A percentile compares a stretch with the other conserved stretches of the same genome.
These are phyloP conservation scores for Podosphaera fusca DNA, from an alignment of 2,329 filamentous ascomycete species.

Conservation along the genomic window DNA sequence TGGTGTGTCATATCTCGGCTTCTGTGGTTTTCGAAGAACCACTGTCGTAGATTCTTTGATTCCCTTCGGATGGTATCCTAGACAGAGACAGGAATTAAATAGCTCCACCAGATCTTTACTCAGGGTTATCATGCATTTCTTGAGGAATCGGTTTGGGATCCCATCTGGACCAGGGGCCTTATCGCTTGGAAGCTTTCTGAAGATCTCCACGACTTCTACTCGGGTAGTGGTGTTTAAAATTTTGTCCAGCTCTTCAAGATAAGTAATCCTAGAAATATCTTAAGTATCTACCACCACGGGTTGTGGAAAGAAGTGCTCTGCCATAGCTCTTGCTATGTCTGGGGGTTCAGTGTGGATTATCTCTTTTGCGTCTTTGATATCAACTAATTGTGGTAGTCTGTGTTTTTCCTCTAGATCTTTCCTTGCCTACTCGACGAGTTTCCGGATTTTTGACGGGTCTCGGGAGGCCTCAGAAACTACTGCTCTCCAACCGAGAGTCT, in stretches of 20 bases:
- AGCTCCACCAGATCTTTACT: too few relatives aligned
- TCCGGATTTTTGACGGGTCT: neutral
- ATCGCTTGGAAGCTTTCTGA: neutral
- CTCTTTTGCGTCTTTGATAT: neutral
- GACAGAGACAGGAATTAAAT: too few relatives aligned
- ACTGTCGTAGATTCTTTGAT: too few relatives aligned
- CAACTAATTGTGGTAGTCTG: neutral
- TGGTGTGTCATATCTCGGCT: too few relatives aligned
- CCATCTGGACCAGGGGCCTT: neutral
- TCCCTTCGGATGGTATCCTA: too few relatives aligned
- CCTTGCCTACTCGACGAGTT: neutral
- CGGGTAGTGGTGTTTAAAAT: neutral
- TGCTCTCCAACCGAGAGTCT: neutral
- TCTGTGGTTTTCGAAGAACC: too few relatives aligned
- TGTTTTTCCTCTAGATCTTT: neutral
- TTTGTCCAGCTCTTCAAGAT: neutral
- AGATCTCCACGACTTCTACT: neutral
- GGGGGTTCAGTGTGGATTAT: neutral
- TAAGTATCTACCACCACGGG: neutral
- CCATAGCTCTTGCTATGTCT: neutral
- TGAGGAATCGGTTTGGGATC: neutral
- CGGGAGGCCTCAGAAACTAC: neutral
- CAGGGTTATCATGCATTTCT: neutral
- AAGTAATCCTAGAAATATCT: slow-evolving; percentile 1
- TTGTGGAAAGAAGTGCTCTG: neutral